Evolutionary conservation across 2,329 filamentous ascomycete genomes (phyloP).

Genomic region (Leptoxyphium fumago): DNA sequence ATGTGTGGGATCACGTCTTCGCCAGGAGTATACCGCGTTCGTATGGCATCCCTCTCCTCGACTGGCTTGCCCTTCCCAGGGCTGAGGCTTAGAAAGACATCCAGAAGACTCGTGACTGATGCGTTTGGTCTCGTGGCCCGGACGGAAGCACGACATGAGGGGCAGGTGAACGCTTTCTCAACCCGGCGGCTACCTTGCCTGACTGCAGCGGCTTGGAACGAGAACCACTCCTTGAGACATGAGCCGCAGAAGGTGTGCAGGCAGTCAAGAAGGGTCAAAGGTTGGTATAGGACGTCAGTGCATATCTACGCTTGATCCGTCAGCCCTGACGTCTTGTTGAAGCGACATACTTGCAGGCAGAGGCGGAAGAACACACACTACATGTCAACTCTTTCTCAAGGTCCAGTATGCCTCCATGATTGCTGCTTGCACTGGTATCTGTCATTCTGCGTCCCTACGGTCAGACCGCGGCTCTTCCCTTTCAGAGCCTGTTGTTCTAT

Average conservation of each 20-base stretch:
- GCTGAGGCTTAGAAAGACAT: conserved; percentile 72
- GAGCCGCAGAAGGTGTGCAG: conserved; percentile 73
- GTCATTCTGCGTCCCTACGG: no score
- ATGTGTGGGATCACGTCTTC: conserved; percentile 62
- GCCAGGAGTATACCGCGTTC: conserved; percentile 61
- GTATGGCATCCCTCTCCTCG: conserved; percentile 63
- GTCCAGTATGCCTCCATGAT: conserved; percentile 37
- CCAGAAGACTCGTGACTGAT: conserved; percentile 73
- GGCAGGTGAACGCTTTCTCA: conserved; percentile 59
- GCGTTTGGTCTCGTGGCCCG: conserved; percentile 83
- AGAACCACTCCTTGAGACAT: conserved; percentile 93
- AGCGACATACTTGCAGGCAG: no score
- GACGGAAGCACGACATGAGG: conserved; percentile 76
- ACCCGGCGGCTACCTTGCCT: conserved; percentile 30
- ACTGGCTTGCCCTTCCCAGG: conserved; percentile 56
- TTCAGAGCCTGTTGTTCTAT: no score
- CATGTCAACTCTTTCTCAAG: conserved; percentile 90
- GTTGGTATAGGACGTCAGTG: conserved; percentile 50
- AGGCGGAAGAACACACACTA: conserved; percentile 50
- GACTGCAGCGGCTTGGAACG: conserved; percentile 53
- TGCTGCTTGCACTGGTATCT: not conserved
- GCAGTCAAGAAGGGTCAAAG: conserved; percentile 25
- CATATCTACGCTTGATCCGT: conserved; percentile 54
- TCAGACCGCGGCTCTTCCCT: no score
- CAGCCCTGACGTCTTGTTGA: not conserved